Conservation (phyloP, 2,329 filamentous ascomycete genomes). For the Cladophialophora yegresii region DNA sequence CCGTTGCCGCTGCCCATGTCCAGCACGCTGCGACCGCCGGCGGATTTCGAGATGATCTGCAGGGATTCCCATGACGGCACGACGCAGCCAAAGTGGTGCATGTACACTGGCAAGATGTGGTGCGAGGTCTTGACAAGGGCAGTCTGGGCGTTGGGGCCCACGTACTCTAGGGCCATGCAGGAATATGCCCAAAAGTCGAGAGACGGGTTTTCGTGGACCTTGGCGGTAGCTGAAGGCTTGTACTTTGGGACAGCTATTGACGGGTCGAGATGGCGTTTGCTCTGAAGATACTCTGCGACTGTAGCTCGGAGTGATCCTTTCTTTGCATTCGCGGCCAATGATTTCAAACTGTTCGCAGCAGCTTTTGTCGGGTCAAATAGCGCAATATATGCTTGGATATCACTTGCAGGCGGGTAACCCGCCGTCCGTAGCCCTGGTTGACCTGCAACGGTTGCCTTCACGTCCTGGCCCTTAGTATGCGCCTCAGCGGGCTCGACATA, state of each 20-base stretch:
- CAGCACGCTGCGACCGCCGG: conserved; percentile 54
- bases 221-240: conserved; percentile 44
- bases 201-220: conserved; percentile 62
- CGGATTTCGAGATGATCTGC: conserved; percentile 59
- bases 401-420: conserved; percentile 55
- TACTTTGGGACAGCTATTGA: conserved; percentile 41
- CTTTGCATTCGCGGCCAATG: conserved; percentile 66
- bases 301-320: conserved; percentile 61
- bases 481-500: conserved; percentile 41
- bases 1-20: conserved; percentile 73
- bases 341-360: conserved; percentile 63
- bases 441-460: not conserved
- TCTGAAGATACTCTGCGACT: conserved; percentile 59
- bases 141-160: conserved; percentile 57
- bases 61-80: conserved; percentile 69
- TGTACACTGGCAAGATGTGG: conserved; percentile 70
- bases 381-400: conserved; percentile 66
- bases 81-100: conserved; percentile 77
- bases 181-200: conserved; percentile 68
- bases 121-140: conserved; percentile 60
- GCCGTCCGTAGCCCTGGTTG: conserved; percentile 36
- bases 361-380: conserved; percentile 65
- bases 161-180: conserved; percentile 65
- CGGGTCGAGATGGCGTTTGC: conserved; percentile 53
- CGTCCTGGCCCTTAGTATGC: conserved; percentile 6